Conservation (phyloP, 495 filamentous ascomycete species). For the Daldinia decipiens region DNA sequence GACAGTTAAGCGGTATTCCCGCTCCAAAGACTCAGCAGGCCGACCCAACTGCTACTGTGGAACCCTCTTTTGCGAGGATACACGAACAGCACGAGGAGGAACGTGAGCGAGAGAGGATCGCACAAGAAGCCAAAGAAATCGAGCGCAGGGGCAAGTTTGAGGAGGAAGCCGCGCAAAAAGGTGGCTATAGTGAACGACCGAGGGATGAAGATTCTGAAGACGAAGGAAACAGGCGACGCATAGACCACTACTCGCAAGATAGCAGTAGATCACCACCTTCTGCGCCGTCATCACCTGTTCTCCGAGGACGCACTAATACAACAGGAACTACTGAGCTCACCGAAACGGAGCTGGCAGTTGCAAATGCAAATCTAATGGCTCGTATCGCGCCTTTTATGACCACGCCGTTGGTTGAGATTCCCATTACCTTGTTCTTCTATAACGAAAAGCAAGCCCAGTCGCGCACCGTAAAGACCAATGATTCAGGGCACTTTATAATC, state of each 20-base stretch:
- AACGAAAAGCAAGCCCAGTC: conserved; percentile 81
- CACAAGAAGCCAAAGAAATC: conserved; percentile 78
- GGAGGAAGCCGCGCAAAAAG: conserved; percentile 73
- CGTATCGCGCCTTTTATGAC: conserved; percentile 89
- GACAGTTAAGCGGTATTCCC: conserved; percentile 85
- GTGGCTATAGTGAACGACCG: conserved; percentile 61
- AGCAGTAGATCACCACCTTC: conserved; percentile 41
- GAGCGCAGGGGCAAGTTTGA: conserved; percentile 74
- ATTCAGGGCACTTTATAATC: conserved; percentile 84
- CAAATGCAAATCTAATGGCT: conserved; percentile 87
- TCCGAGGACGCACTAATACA: conserved; percentile 45
- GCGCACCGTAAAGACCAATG: conserved; percentile 80
- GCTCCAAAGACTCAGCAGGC: conserved; percentile 58
- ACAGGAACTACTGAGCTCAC: conserved; percentile 67
- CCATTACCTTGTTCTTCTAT: conserved; percentile 94
- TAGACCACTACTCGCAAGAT: conserved; percentile 21
- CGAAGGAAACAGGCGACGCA: conserved; percentile 36
- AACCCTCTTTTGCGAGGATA: conserved; percentile 31
- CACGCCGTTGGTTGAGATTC: conserved; percentile 73
- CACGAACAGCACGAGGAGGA: conserved; percentile 56
- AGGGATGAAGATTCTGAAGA: conserved; percentile 48
- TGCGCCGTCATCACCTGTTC: conserved; percentile 50
- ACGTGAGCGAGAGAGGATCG: conserved; percentile 68
- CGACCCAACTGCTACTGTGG: conserved; percentile 28
- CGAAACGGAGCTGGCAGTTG: conserved; percentile 74